Evolutionary conservation across 2,329 filamentous ascomycete species (phyloP), one percentile per base, ranked within the genome.

Genomic region (Diaporthe destruens): DNA sequence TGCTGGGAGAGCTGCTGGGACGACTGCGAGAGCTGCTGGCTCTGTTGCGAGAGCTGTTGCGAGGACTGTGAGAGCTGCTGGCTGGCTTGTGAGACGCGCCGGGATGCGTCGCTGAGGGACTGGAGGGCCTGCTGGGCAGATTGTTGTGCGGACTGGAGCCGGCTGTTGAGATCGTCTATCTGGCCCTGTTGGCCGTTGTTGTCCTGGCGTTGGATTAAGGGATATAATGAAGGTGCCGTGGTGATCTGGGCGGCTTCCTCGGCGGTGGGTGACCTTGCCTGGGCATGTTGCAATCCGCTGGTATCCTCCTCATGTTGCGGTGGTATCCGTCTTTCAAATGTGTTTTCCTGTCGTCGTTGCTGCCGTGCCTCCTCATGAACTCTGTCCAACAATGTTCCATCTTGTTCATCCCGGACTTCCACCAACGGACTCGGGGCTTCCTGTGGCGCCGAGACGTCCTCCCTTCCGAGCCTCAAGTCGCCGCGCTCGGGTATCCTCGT

Each of bases 1-100:
- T 63, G 18, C 57, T 76, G 72, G 63, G 76, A 74, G 59, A 79
- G 74, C 53, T 73, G 68, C 57, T 75, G 75, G n/a, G 77, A 71
- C 32, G 77, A 80, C 72, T 81, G 77, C 39, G 76, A 76, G 56
- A 81, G 76, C 61, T 79, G 81, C 73, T 78, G 77, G 44, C 76
- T 78, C 34, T 78, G 78, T 72, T 81, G 80, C 23, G 75, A 74
- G 42, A 79, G 76, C 74, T 79, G 77, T 42, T 78, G 77, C 29
- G 76, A 76, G 54, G 74, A 72, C 71, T 79, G 78, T 18, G 77
- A 79, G 25, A 82, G 75, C 67, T 81, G 79, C 63, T 81, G 80
- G 49, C 78, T 79, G 1, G 79, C 79, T 69, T 81, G 80, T 66
- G 77, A 79, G 70, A 80, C 78, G 1, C 73, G 73, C 12, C 79